Evolutionary conservation across 768 basidiomycete genomes (phyloP).

Genomic region (Phlegmacium glaucopus): DNA sequence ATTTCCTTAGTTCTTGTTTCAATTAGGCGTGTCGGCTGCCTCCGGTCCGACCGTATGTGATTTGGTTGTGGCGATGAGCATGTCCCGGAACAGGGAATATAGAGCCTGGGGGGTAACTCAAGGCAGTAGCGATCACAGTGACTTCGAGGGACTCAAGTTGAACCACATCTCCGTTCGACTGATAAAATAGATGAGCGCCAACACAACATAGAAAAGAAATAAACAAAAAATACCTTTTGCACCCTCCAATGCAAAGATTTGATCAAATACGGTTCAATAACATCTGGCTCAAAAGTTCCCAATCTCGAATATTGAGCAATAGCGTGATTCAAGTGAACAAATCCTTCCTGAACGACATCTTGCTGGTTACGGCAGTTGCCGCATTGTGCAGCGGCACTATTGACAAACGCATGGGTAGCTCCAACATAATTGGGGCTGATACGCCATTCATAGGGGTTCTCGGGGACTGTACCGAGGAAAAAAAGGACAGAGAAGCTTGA

Average conservation of each 20-base stretch:
- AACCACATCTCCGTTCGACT: constrained; percentile 18
- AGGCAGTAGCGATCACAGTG: constrained; percentile 21
- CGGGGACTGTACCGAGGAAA: constrained; percentile 37
- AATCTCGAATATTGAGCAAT: constrained; percentile 28
- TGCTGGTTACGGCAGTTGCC: constrained; percentile 35
- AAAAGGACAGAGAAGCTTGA: constrained; percentile 37
- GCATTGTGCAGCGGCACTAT: constrained; percentile 26
- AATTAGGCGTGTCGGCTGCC: constrained; percentile 17
- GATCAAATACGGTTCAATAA: constrained; percentile 38
- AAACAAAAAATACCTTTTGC: constrained; percentile 26
- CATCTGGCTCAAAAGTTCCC: constrained; percentile 31
- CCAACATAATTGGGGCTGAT: constrained; percentile 33
- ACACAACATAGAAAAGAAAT: not conserved
- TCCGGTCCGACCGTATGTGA: constrained; percentile 24
- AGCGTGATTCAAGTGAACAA: constrained; percentile 39
- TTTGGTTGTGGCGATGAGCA: constrained; percentile 11
- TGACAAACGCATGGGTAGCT: constrained; percentile 37
- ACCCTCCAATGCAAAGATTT: constrained; percentile 40
- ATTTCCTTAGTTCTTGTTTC: not conserved
- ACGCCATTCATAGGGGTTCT: constrained; percentile 30
- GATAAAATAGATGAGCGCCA: not conserved
- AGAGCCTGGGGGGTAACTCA: constrained; percentile 25
- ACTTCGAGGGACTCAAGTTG: constrained; percentile 27
- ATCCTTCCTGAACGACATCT: constrained; percentile 36
- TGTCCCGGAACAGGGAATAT: constrained; percentile 24